Evolutionary conservation across 345 rosid species (phyloP).

Genomic region (thale cress (Arabidopsis thaliana)): DNA sequence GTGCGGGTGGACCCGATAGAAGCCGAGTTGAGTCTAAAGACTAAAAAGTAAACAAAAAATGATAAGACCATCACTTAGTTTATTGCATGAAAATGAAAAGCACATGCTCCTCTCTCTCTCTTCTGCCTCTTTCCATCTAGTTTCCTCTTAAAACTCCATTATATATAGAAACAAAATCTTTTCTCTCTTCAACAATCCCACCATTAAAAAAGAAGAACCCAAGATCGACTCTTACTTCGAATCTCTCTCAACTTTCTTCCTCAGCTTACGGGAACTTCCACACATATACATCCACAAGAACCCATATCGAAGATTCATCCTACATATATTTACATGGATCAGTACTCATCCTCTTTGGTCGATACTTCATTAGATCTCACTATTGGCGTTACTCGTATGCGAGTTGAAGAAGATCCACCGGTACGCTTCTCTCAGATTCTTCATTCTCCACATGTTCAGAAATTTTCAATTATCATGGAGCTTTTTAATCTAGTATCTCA

Average conservation of each 20-base stretch:
- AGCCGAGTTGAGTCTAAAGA: slow-evolving; percentile 23
- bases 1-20: slow-evolving; percentile 37
- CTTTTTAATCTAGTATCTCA: slow-evolving; percentile 26
- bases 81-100: slow-evolving; percentile 42
- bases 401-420: slow-evolving; percentile 48
- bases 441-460: slow-evolving; percentile 24
- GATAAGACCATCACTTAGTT: slow-evolving; percentile 36
- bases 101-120: slow-evolving; percentile 41
- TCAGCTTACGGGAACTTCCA: slow-evolving; percentile 17
- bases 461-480: slow-evolving; percentile 16
- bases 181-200: slow-evolving; percentile 31
- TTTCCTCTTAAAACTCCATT: slow-evolving; percentile 46
- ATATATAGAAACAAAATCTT: slow-evolving; percentile 37
- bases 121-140: slow-evolving; percentile 46
- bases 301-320: slow-evolving; percentile 27
- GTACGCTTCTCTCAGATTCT: slow-evolving; percentile 33
- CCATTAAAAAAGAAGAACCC: slow-evolving; percentile 25
- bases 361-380: slow-evolving; percentile 70
- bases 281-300: slow-evolving; percentile 29
- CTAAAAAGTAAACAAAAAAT: not conserved
- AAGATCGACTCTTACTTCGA: slow-evolving; percentile 34
- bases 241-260: slow-evolving; percentile 39
- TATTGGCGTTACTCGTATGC: slow-evolving; percentile 47
- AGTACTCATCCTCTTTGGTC: slow-evolving; percentile 50
- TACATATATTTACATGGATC: slow-evolving; percentile 51